Evolutionary conservation across 768 basidiomycete genomes (phyloP), one percentile per base, ranked within the genome.

Genomic region (Coprinellus aureogranulatus): DNA sequence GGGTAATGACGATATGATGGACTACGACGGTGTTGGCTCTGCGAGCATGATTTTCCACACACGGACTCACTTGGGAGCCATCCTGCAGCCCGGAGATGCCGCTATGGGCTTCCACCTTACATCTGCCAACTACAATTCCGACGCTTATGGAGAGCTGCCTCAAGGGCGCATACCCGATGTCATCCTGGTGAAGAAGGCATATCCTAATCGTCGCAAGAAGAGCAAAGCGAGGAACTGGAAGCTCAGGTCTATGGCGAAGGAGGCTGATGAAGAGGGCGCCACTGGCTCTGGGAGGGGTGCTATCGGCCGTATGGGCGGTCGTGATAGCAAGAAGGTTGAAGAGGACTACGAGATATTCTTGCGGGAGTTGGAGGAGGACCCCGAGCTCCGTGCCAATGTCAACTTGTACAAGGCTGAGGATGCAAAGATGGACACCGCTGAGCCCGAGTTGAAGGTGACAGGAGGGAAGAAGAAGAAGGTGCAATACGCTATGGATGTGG

Each of bases 341-440:
- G 87, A 92, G 69, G 96, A 99, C 68, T 99, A 98, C 72, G 97
- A 98, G 77, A 61, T 92, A 51, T 99, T 99, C 84, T 75, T 98
- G 72, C 83, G 90, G 46, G 94, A 97, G 61, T 73, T 98, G 49
- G 94, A 97, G 72, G 96, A 98, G 70, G 95, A 98, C 73, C 87
- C 88, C 22, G 95, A 98, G 77, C 76, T 98, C 77, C 84, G 96
- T 39, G 80, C 81, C 4, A 84, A 84, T 9, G 87, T 98, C 64
- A 95, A 97, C 72, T 66, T 98, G 55, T 98, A 96, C 79, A 90
- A 87, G 74, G 76, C 83, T 2, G 61, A 67, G 11, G 80, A 85
- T 55, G 80, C 79, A 50, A 77, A 76, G 64, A 83, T 86, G 81
- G 80, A 72, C 47, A 74, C 75, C 62, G 80, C 74, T 3, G 79